Conservation (phyloP, 495 filamentous ascomycete genomes). For the Lophiostoma macrostomum region DNA sequence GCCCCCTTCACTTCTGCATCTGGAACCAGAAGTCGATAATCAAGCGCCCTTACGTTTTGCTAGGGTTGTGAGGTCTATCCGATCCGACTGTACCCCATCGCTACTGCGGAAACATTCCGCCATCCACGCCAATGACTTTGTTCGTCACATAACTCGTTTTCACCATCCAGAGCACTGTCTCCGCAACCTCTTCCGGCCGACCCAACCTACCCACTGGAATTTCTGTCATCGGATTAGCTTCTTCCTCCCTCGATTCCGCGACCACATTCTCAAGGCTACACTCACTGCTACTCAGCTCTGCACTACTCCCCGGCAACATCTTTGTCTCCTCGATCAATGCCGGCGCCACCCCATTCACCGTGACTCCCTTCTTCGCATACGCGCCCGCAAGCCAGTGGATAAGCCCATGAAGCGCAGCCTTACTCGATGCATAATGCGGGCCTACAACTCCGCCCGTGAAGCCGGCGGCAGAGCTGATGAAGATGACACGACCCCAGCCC, state of each 20-base stretch:
- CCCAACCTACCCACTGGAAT: conserved; percentile 38
- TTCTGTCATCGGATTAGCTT: conserved; percentile 14
- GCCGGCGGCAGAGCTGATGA: conserved; percentile 33
- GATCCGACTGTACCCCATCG: too few species aligned
- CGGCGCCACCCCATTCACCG: conserved; percentile 41
- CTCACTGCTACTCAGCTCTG: conserved; percentile 33
- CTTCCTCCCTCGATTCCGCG: background rate
- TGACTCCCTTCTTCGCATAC: conserved; percentile 38
- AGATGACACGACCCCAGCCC: conserved; percentile 38
- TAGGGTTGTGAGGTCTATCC: too few species aligned
- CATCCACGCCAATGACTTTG: conserved; percentile 40
- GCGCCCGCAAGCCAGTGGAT: conserved; percentile 38
- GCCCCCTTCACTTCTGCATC: too few species aligned
- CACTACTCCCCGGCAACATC: conserved; percentile 35
- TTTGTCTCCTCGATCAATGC: conserved; percentile 38
- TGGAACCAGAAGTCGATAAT: too few species aligned
- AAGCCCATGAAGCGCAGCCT: conserved; percentile 37
- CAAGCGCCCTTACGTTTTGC: too few species aligned
- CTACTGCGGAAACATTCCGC: conserved; percentile 36
- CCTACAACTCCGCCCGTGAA: conserved; percentile 41
- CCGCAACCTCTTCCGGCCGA: conserved; percentile 37
- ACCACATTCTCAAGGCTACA: background rate
- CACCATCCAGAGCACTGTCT: conserved; percentile 41
- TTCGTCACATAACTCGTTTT: conserved; percentile 39
- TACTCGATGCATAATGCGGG: conserved; percentile 42